A percentile compares a stretch with the other conserved stretches of the same genome.
phyloP scores from a whole-genome alignment of 305 asterid genomes.

The Coffea humblotiana region DNA sequence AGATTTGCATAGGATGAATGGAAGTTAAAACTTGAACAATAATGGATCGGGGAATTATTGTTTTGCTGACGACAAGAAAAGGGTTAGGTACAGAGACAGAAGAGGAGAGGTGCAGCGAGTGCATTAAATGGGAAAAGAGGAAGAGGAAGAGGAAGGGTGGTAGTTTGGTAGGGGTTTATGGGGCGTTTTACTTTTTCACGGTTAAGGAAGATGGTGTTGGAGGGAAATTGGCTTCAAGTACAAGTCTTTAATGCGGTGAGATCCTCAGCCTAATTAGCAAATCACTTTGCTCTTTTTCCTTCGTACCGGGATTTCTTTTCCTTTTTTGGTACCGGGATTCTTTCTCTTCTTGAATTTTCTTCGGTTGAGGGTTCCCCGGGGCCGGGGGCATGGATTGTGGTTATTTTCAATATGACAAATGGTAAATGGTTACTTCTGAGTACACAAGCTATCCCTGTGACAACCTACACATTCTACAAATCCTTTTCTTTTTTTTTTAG shows the following conservation, averaged over 20 bases:
- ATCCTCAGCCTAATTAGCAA: background rate
- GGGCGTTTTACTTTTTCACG: slow-evolving; percentile 15
- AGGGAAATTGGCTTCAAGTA: slow-evolving; percentile 20
- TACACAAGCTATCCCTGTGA: no score
- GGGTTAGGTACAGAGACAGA: slow-evolving; percentile 10
- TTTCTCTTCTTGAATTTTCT: background rate
- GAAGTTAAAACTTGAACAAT: slow-evolving; percentile 23
- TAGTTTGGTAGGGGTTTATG: slow-evolving; percentile 4
- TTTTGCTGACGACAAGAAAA: background rate
- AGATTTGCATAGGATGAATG: background rate
- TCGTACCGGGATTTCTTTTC: background rate
- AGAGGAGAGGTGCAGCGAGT: background rate
- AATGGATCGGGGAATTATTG: slow-evolving; percentile 16
- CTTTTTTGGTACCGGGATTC: background rate
- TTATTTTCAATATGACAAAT: no score
- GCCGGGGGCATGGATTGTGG: background rate
- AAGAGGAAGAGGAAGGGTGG: background rate
- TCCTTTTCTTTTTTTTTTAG: no score
- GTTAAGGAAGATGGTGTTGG: slow-evolving; percentile 26
- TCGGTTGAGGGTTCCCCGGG: background rate
- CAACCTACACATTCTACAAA: no score
- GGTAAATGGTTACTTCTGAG: no score
- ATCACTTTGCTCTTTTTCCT: background rate
- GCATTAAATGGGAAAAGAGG: slow-evolving; percentile 8
- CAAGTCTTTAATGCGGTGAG: slow-evolving; percentile 13